These are phyloP conservation scores for Fusarium nisikadoi DNA, from an alignment of 2,329 filamentous ascomycete species.

Conservation along the genomic window DNA sequence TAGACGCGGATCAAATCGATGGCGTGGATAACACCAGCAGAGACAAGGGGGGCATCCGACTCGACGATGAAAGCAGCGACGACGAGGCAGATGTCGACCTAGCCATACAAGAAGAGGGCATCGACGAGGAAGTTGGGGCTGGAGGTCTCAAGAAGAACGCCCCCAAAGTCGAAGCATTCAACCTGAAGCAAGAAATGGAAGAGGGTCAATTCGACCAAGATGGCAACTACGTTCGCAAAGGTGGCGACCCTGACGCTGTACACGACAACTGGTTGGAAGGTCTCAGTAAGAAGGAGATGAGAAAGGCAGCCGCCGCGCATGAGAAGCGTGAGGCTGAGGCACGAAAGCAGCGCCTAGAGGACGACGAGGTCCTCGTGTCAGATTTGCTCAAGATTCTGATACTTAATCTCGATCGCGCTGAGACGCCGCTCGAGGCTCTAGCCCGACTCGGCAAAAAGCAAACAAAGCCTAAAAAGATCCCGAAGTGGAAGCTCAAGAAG, in stretches of 20 bases:
- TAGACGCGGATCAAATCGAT: conserved; percentile 73
- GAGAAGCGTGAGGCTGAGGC: conserved; percentile 84
- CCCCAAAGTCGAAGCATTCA: conserved; percentile 95
- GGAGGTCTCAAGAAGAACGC: conserved; percentile 93
- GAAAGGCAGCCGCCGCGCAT: conserved; percentile 84
- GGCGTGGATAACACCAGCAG: conserved; percentile 81
- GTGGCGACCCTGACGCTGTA: conserved; percentile 85
- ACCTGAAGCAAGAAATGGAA: conserved; percentile 89
- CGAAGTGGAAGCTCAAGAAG: conserved; percentile 78
- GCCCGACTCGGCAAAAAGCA: conserved; percentile 79
- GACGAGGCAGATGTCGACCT: conserved; percentile 76
- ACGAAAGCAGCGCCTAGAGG: conserved; percentile 74
- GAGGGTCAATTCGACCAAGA: conserved; percentile 91
- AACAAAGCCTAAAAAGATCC: conserved; percentile 67
- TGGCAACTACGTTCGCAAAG: conserved; percentile 92
- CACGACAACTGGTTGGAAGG: conserved; percentile 96
- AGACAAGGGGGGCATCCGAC: conserved; percentile 75
- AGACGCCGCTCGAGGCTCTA: conserved; percentile 89
- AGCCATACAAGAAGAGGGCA: conserved; percentile 77
- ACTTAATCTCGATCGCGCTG: conserved; percentile 76
- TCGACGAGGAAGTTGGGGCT: conserved; percentile 90
- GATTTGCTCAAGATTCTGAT: conserved; percentile 82
- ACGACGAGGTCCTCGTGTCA: conserved; percentile 78
- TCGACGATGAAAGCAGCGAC: conserved; percentile 68
- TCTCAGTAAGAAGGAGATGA: conserved; percentile 93